These are phyloP conservation scores for Stropharia rugosoannulata DNA, from an alignment of 768 basidiomycete genomes.

Conservation along the genomic window DNA sequence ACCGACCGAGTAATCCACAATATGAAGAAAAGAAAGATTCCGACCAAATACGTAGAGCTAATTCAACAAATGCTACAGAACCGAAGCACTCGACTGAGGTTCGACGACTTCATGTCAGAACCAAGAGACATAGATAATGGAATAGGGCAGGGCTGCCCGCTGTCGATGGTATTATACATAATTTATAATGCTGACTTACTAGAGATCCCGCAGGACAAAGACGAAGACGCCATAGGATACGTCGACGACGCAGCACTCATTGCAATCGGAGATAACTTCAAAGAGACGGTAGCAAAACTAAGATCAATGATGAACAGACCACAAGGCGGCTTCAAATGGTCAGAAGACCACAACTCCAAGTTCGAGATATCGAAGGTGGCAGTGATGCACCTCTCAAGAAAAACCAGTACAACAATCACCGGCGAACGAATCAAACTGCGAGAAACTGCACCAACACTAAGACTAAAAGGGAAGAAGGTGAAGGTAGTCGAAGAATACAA, in stretches of 20 bases:
- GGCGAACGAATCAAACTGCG: constrained; percentile 22
- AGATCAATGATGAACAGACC: background rate
- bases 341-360: background rate
- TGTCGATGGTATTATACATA: constrained; percentile 20
- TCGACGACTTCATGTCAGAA: constrained; percentile 1
- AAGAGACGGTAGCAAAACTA: background rate
- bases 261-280: background rate
- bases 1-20: constrained; percentile 28
- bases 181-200: constrained; percentile 8
- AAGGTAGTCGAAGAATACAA: constrained; percentile 4
- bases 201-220: background rate
- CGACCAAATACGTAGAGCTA: constrained; percentile 20
- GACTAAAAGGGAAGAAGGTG: constrained; percentile 1
- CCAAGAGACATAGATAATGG: constrained; percentile 12
- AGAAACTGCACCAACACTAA: background rate
- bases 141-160: constrained; percentile 21
- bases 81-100: constrained; percentile 12
- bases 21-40: constrained; percentile 24
- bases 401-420: constrained; percentile 20
- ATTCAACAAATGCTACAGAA: constrained; percentile 13
- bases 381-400: background rate
- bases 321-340: background rate
- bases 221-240: constrained; percentile 30
- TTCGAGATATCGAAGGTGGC: background rate
- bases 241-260: background rate